Evolutionary conservation across 768 basidiomycete genomes (phyloP).

Genomic region (Leucogyrophana mollusca): DNA sequence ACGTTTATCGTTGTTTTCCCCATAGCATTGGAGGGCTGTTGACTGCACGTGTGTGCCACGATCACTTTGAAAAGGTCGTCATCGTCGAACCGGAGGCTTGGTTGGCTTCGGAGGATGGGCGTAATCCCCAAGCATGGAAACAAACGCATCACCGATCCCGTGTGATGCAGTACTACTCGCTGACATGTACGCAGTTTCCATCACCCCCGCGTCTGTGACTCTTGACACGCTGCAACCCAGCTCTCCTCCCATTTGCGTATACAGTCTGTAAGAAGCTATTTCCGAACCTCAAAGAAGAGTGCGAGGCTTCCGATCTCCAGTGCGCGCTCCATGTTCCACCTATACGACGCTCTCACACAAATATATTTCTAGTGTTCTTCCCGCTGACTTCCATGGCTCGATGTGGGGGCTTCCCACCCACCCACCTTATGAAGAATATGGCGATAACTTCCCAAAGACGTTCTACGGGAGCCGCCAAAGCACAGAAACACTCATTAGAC

Average conservation of each 20-base stretch:
- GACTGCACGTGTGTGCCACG: constrained; percentile 29
- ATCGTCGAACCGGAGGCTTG: constrained; percentile 33
- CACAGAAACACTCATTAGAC: constrained; percentile 29
- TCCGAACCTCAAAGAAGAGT: constrained; percentile 18
- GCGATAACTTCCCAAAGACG: constrained; percentile 14
- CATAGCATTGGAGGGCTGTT: constrained; percentile 30
- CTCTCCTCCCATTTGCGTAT: constrained; percentile 12
- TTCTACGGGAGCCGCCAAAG: constrained; percentile 19
- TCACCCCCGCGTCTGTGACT: background rate
- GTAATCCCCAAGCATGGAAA: constrained; percentile 15
- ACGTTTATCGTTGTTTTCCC: too few species aligned
- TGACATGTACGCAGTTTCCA: constrained; percentile 6
- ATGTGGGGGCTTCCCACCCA: constrained; percentile 10
- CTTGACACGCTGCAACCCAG: constrained; percentile 3
- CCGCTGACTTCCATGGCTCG: constrained; percentile 13
- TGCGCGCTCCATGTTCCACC: background rate
- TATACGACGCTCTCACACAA: background rate
- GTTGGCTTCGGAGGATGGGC: constrained; percentile 18
- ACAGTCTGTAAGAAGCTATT: constrained; percentile 15
- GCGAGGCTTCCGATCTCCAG: constrained; percentile 12
- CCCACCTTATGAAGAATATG: constrained; percentile 11
- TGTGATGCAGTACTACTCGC: constrained; percentile 26
- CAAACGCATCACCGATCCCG: constrained; percentile 15
- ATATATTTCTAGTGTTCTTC: constrained; percentile 11
- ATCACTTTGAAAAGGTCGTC: constrained; percentile 31